These are phyloP conservation scores for Populus alba DNA, from an alignment of 345 rosid genomes.

Conservation along the genomic window DNA sequence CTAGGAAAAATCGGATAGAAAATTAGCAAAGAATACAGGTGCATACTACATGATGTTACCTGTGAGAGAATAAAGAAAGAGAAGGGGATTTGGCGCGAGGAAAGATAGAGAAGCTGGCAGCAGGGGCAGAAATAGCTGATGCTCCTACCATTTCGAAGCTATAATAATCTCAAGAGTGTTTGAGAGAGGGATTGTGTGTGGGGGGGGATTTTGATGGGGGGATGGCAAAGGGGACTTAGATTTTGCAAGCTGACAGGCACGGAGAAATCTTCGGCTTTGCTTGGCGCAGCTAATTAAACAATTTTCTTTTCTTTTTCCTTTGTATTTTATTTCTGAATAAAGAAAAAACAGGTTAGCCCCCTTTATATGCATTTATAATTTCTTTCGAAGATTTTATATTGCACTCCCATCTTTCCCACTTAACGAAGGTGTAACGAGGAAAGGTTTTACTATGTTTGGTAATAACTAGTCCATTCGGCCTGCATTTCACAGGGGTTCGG, in stretches of 20 bases:
- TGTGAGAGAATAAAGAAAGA: constrained; percentile 24
- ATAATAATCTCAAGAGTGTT: neutral
- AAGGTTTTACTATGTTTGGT: too few species aligned
- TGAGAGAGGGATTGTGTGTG: neutral
- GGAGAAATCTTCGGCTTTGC: neutral
- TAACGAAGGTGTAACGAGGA: too few species aligned
- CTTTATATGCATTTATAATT: too few species aligned
- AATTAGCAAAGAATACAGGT: neutral
- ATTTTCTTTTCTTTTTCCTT: neutral
- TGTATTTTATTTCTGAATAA: neutral
- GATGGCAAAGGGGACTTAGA: neutral
- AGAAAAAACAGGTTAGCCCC: too few species aligned
- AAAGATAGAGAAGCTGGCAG: constrained; percentile 28
- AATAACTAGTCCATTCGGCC: too few species aligned
- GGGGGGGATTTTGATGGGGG: neutral
- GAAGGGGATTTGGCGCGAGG: constrained; percentile 28
- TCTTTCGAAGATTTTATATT: too few species aligned
- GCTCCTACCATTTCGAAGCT: constrained; percentile 38
- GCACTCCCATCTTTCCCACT: too few species aligned
- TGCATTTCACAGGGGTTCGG: too few species aligned
- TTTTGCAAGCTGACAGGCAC: neutral
- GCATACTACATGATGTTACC: constrained; percentile 24
- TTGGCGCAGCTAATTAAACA: neutral
- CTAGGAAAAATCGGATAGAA: neutral
- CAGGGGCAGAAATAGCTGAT: constrained; percentile 41